Percentiles rank a stretch among this genome's conserved stretches.
phyloP scores from a whole-genome alignment of 2,329 filamentous ascomycete species.

The Diaporthe batatas region DNA sequence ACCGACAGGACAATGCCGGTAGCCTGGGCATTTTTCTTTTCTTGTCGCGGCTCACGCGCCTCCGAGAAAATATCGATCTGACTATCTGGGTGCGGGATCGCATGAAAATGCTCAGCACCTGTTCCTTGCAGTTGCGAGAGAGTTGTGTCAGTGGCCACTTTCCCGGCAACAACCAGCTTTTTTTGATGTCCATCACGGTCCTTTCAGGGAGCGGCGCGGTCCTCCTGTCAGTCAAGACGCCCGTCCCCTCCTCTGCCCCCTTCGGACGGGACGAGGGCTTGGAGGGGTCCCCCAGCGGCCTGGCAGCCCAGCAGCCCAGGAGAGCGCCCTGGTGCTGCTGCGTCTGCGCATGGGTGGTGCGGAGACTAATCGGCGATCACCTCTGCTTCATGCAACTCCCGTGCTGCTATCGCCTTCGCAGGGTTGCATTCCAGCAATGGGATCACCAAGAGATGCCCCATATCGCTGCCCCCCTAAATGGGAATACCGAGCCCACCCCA shows the following conservation, averaged over 20 bases:
- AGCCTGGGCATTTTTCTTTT: background rate
- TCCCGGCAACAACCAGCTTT: background rate
- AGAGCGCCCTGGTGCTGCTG: background rate
- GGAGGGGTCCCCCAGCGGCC: background rate
- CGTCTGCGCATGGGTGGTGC: slow-evolving; percentile 21
- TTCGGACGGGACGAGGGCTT: slow-evolving; percentile 21
- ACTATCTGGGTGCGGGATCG: background rate
- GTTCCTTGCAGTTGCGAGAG: background rate
- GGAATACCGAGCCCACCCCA: slow-evolving; percentile 32
- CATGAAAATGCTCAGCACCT: slow-evolving; percentile 21
- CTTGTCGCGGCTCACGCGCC: slow-evolving; percentile 36
- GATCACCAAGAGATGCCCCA: slow-evolving; percentile 14
- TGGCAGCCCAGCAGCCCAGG: background rate
- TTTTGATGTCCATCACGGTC: background rate
- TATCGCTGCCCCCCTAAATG: slow-evolving; percentile 8
- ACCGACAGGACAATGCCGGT: background rate
- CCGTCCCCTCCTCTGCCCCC: slow-evolving; percentile 19
- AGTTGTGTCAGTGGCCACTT: slow-evolving; percentile 2
- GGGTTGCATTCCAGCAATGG: slow-evolving; percentile 34
- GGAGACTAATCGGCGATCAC: slow-evolving; percentile 33
- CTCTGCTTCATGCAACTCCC: slow-evolving; percentile 31
- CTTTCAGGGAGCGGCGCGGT: slow-evolving; percentile 20
- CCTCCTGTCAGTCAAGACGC: slow-evolving; percentile 21
- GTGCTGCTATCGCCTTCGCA: slow-evolving; percentile 25
- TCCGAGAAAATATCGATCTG: background rate